Evolutionary conservation across 2,329 filamentous ascomycete genomes (phyloP).

Genomic region (Aspergillus hiratsukae): DNA sequence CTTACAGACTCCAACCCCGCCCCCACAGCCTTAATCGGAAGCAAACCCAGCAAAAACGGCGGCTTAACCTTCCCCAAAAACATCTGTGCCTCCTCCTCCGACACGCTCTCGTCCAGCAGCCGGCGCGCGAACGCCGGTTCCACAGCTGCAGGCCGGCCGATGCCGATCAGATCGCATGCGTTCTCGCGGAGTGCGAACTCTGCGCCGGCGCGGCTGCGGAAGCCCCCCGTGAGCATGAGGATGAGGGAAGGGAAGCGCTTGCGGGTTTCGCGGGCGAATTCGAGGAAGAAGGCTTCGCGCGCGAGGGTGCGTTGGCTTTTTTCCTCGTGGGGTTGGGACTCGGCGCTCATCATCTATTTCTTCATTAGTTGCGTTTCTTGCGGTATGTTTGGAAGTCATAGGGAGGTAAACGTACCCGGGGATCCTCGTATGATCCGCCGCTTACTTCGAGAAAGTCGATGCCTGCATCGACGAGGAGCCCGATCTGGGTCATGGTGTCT

Average conservation of each 20-base stretch:
- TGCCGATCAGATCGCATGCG: conserved; percentile 48
- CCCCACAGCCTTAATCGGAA: conserved; percentile 24
- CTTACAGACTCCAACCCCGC: conserved; percentile 30
- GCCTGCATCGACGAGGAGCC: conserved; percentile 37
- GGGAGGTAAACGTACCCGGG: conserved; percentile 39
- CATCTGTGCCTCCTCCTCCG: conserved; percentile 22
- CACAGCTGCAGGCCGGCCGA: conserved; percentile 45
- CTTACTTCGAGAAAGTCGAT: conserved; percentile 67
- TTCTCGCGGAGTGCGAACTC: conserved; percentile 44
- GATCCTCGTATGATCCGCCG: conserved; percentile 58
- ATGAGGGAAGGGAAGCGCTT: conserved; percentile 41
- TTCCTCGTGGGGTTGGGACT: conserved; percentile 8
- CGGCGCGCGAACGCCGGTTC: conserved; percentile 39
- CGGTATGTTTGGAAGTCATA: too few species aligned
- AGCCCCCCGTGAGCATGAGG: conserved; percentile 60
- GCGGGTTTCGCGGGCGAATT: conserved; percentile 56
- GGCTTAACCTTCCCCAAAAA: conserved; percentile 20
- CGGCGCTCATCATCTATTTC: conserved; percentile 31
- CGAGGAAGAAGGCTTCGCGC: conserved; percentile 65
- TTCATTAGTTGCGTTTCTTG: conserved; percentile 6
- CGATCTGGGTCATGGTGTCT: conserved; percentile 56
- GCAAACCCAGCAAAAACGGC: conserved; percentile 19
- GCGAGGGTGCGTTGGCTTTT: conserved; percentile 45
- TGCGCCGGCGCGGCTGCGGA: conserved; percentile 52
- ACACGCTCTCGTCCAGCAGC: conserved; percentile 26